Percentiles rank a stretch among this genome's conserved stretches.
Evolutionary conservation across 106 monocot genomes (phyloP).

Genomic region (Hemerocallis citrina): DNA sequence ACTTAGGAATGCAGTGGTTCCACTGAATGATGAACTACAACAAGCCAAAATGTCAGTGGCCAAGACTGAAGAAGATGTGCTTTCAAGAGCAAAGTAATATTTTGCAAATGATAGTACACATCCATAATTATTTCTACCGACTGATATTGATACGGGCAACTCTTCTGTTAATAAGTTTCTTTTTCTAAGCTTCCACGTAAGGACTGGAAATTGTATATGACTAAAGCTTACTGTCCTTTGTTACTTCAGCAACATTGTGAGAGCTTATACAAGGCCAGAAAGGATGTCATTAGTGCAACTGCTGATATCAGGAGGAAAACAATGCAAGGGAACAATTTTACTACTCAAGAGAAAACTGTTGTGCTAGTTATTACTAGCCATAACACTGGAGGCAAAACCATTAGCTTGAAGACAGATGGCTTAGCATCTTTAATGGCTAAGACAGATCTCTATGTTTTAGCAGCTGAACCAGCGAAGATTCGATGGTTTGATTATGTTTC

Average conservation of each 20-base stretch:
- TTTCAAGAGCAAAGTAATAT: slow-evolving; percentile 77
- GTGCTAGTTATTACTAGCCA: slow-evolving; percentile 81
- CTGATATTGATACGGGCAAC: slow-evolving; percentile 8
- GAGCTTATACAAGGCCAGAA: slow-evolving; percentile 44
- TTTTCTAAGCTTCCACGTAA: slow-evolving; percentile 21
- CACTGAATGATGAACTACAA: slow-evolving; percentile 79
- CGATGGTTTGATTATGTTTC: slow-evolving; percentile 89
- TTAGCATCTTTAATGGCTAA: slow-evolving; percentile 85
- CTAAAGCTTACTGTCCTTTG: slow-evolving; percentile 71
- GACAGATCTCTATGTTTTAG: slow-evolving; percentile 87
- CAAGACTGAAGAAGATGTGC: slow-evolving; percentile 70
- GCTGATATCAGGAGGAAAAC: slow-evolving; percentile 60
- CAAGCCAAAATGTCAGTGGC: slow-evolving; percentile 37
- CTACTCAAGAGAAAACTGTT: slow-evolving; percentile 32
- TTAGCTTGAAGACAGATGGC: slow-evolving; percentile 84
- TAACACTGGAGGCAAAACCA: slow-evolving; percentile 90
- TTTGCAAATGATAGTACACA: slow-evolving; percentile 59
- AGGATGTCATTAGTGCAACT: slow-evolving; percentile 42
- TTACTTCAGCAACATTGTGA: slow-evolving; percentile 51
- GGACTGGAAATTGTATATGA: slow-evolving; percentile 57
- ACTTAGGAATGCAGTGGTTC: slow-evolving; percentile 60
- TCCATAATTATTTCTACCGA: slow-evolving; percentile 46
- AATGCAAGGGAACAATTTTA: slow-evolving; percentile 30
- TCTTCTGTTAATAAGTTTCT: slow-evolving; percentile 6
- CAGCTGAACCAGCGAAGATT: slow-evolving; percentile 73